Evolutionary conservation across 768 basidiomycete genomes (phyloP), one percentile per base, ranked within the genome.

Genomic region (Lactarius sp.): DNA sequence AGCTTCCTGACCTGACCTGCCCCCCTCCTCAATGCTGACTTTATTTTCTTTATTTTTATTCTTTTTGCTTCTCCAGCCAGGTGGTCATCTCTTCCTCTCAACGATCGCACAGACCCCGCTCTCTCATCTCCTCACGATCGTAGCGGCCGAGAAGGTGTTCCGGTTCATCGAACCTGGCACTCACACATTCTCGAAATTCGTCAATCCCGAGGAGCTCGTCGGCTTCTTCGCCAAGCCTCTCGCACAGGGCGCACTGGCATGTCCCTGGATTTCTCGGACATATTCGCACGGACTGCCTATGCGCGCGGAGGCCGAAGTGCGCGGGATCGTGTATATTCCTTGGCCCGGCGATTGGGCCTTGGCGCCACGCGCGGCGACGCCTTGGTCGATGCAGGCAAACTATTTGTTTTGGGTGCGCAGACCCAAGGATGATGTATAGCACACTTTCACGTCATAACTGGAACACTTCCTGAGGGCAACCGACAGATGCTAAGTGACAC

Each of bases 81-180:
- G 94, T 6, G 96, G 97, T 3, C 93, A 96, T 71, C 83, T 99
- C 18, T 90, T 98, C 78, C 80, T 99, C 42, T 98, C 95, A 12
- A 98, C 96, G 14, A 90, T 99, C 66, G 86, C 96, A 0, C 90
- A 97, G 42, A 90, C 87, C 10, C 85, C 87, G 4, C 79, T 91
- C 47, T 76, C 88, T 18, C 85, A 85, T 68, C 73, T 88, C 54
- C 72, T 90, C 39, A 86, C 87, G 5, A 86, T 91, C 65, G 77
- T 86, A 52, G 75, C 92, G 39, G 96, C 95, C 1, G 96, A 99
- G 74, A 77, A 91, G 51, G 72, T 94, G 62, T 78, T 95, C 16
- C 79, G 87, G 3, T 81, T 90, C 70, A 96, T 98, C 57, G 77
- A 88, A 0, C 81, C 80, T 3, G 94, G 95, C 9, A 98, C 97